Evolutionary conservation across 2,329 filamentous ascomycete species (phyloP).

Genomic region (Karstenula rhodostoma): DNA sequence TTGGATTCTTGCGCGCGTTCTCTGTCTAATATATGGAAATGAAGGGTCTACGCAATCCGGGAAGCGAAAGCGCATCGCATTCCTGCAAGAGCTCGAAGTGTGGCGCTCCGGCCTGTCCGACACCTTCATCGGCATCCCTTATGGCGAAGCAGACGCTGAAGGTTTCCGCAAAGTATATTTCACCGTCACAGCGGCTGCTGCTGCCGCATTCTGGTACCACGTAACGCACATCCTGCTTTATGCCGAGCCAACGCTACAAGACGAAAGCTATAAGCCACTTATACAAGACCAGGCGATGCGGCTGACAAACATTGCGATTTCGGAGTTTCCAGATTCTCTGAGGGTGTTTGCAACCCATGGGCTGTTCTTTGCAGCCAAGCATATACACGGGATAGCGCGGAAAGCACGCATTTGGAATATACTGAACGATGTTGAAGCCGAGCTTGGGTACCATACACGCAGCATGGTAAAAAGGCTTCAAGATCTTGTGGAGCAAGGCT

Average conservation of each 20-base stretch:
- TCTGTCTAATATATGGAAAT: conserved; percentile 38
- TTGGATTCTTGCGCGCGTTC: conserved; percentile 43
- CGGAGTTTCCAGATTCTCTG: conserved; percentile 42
- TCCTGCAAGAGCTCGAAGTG: conserved; percentile 38
- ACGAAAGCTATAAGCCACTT: conserved; percentile 32
- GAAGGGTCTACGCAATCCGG: conserved; percentile 26
- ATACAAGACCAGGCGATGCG: conserved; percentile 42
- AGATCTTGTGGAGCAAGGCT: conserved; percentile 28
- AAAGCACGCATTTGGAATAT: conserved; percentile 46
- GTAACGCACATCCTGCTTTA: conserved; percentile 43
- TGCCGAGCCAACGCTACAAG: conserved; percentile 39
- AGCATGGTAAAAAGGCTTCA: conserved; percentile 40
- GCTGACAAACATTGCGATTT: conserved; percentile 42
- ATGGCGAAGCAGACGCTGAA: conserved; percentile 41
- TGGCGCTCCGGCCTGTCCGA: conserved; percentile 39
- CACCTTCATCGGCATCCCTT: conserved; percentile 42
- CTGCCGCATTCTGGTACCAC: conserved; percentile 45
- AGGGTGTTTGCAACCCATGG: conserved; percentile 44
- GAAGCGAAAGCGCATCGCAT: conserved; percentile 27
- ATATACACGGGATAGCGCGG: conserved; percentile 41
- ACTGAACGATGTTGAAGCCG: conserved; percentile 39
- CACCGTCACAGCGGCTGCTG: conserved; percentile 39
- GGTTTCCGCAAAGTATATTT: conserved; percentile 45
- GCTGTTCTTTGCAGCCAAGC: conserved; percentile 46
- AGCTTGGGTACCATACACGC: conserved; percentile 42